Evolutionary conservation across 2,329 filamentous ascomycete species (phyloP), one percentile per base, ranked within the genome.

Genomic region (Daldinia sp.): DNA sequence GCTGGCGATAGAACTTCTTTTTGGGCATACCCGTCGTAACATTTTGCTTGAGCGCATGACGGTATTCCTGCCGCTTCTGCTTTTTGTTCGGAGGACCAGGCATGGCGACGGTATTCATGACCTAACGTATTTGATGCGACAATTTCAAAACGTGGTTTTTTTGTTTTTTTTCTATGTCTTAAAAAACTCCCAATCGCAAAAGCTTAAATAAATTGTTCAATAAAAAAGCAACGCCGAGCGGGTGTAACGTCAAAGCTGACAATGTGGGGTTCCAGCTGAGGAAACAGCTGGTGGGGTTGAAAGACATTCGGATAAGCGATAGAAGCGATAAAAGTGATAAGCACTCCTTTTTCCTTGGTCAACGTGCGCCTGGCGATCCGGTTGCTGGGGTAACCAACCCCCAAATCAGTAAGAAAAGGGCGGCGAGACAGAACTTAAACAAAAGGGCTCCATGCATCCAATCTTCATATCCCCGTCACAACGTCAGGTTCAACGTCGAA

Each of bases 1-100:
- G 89, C 81, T 99, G 96, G 63, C 96, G 89, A 80, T 97, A 99
- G 83, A 96, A 97, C 83, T 92, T 95, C 86, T 99, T 99, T 81
- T 93, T 91, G 9, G 96, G 96, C 75, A 98, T 82, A 75, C 89
- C 86, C 6, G 88, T 81, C 42, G 82, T 81, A 23, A 81, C 84
- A 76, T 87, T 84, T 69, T 87, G 82, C 41, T 82, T 81, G 58
- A 85, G 84, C 60, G 84, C 81, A 62, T 85, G 85, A 74, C 87
- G 89, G 77, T 92, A 92, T 66, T 87, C 86, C 65, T 89, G 86
- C 72, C 92, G 89, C 82, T 90, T 90, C 74, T 88, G 86, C 66
- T 85, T 85, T 78, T 91, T 92, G 67, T 84, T 86, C 48, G 85
- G 76, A 48, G 81, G 79, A 18, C 78, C 79, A 28, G 78, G 75